Conservation (phyloP, 129 eudicot species). For the Flaveria trinervia region DNA sequence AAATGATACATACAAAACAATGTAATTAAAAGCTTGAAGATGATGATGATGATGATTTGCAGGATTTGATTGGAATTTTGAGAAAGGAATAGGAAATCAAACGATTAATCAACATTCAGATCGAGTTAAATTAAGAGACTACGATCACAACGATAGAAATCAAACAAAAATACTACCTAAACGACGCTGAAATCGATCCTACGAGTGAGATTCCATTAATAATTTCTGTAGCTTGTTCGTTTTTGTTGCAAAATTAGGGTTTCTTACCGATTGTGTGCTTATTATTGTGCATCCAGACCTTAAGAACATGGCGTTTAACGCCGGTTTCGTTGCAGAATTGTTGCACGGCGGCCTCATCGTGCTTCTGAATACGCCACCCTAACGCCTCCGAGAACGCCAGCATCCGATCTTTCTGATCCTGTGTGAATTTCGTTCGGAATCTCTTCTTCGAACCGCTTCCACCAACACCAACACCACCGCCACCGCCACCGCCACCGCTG, state of each 20-base stretch:
- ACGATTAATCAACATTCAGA: conserved; percentile 24
- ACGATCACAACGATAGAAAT: conserved; percentile 1
- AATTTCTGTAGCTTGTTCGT: conserved; percentile 14
- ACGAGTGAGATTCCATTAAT: background rate
- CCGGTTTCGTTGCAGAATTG: conserved; percentile 65
- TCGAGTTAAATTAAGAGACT: conserved; percentile 16
- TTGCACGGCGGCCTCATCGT: conserved; percentile 61
- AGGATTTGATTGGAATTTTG: background rate
- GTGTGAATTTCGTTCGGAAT: conserved; percentile 68
- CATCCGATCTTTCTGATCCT: conserved; percentile 79
- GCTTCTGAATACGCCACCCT: conserved; percentile 75
- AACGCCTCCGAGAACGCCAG: conserved; percentile 61
- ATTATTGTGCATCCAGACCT: conserved; percentile 95
- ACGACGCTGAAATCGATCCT: background rate
- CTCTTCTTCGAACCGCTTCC: conserved; percentile 52
- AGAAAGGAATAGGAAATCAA: background rate
- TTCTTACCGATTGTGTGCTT: conserved; percentile 86
- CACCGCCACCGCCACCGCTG: conserved; percentile 48
- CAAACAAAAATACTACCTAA: conserved; percentile 20
- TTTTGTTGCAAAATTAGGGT: conserved; percentile 38
- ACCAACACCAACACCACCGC: conserved; percentile 22
- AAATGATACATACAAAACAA: too few species aligned
- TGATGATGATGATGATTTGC: background rate
- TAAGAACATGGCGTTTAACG: conserved; percentile 71
- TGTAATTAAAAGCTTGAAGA: background rate